A percentile compares a stretch with the other conserved stretches of the same genome.
Conservation (phyloP, 495 filamentous ascomycete species). For the Talaromyces ruber region DNA sequence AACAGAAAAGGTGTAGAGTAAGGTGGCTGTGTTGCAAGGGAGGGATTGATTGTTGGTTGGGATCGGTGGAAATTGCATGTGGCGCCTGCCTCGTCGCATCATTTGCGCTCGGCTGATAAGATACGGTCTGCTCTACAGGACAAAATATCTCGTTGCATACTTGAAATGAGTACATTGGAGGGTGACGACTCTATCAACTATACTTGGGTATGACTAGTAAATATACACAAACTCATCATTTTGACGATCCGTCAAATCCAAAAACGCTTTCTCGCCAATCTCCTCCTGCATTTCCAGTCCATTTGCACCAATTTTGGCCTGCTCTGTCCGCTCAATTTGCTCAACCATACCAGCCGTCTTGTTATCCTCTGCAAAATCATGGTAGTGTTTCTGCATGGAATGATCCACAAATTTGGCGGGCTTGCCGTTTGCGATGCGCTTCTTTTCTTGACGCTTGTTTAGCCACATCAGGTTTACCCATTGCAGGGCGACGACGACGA, state of each 20-base stretch:
- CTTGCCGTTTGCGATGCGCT: slow-evolving; percentile 49
- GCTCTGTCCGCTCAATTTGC: slow-evolving; percentile 3
- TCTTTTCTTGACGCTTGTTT: slow-evolving; percentile 43
- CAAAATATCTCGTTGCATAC: too few relatives aligned
- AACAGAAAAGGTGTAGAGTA: not conserved
- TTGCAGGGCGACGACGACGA: slow-evolving; percentile 40
- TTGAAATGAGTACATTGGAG: not conserved
- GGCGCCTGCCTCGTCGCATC: not conserved
- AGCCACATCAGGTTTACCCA: slow-evolving; percentile 41
- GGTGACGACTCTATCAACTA: not conserved
- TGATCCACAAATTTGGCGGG: slow-evolving; percentile 44
- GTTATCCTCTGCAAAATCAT: slow-evolving; percentile 14
- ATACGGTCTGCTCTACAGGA: too few relatives aligned
- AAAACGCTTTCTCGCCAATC: slow-evolving; percentile 33
- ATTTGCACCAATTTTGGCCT: slow-evolving; percentile 7
- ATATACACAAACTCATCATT: slow-evolving; percentile 65
- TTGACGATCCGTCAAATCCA: slow-evolving; percentile 52
- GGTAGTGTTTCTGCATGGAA: slow-evolving; percentile 41
- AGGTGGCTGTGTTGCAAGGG: not conserved
- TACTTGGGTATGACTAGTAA: slow-evolving; percentile 28
- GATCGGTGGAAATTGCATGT: not conserved
- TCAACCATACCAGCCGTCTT: slow-evolving; percentile 11
- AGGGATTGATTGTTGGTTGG: not conserved
- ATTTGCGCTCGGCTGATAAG: not conserved
- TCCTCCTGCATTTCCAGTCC: slow-evolving; percentile 5